Percentiles rank a stretch among this genome's conserved stretches.
These are phyloP conservation scores for Volvox carteri DNA, from an alignment of 163 green algal species.

Conservation along the genomic window DNA sequence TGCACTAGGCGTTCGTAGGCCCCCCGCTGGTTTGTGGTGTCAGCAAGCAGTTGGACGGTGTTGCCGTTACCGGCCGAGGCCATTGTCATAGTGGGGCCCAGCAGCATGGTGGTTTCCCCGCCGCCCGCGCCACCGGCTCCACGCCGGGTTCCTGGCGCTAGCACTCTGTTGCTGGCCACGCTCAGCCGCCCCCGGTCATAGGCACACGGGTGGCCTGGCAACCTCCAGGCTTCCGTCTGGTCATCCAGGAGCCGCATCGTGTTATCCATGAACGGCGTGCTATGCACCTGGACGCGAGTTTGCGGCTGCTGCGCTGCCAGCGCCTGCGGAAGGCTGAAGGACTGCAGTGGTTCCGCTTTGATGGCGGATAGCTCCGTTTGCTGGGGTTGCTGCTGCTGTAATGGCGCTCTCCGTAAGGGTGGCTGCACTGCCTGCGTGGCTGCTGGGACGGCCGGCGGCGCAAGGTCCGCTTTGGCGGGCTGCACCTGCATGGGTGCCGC, in stretches of 20 bases:
- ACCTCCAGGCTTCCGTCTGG: constrained; percentile 48
- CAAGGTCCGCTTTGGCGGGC: not conserved
- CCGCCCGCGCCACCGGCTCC: not conserved
- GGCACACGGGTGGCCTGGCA: not conserved
- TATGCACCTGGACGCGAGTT: not conserved
- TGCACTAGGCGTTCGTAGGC: constrained; percentile 30
- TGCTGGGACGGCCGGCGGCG: not conserved
- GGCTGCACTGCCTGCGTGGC: not conserved
- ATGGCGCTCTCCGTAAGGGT: not conserved
- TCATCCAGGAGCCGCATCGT: constrained; percentile 48
- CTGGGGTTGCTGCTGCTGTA: not conserved
- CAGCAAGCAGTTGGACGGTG: constrained; percentile 33
- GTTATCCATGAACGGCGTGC: constrained; percentile 41
- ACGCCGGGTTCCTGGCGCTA: constrained; percentile 1
- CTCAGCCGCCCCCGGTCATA: constrained; percentile 35
- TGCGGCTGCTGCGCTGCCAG: constrained; percentile 2
- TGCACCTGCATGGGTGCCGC: not conserved
- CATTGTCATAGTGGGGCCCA: constrained; percentile 38
- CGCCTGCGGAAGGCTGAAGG: not conserved
- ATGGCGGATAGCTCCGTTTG: not conserved
- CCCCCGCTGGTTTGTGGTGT: constrained; percentile 42
- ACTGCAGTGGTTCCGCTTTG: not conserved
- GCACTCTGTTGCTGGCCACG: constrained; percentile 52
- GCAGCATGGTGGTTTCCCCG: constrained; percentile 40
- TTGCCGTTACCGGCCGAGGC: not conserved